These are phyloP conservation scores for Holtermanniella nyarrowii DNA, from an alignment of 768 basidiomycete genomes.

Conservation along the genomic window DNA sequence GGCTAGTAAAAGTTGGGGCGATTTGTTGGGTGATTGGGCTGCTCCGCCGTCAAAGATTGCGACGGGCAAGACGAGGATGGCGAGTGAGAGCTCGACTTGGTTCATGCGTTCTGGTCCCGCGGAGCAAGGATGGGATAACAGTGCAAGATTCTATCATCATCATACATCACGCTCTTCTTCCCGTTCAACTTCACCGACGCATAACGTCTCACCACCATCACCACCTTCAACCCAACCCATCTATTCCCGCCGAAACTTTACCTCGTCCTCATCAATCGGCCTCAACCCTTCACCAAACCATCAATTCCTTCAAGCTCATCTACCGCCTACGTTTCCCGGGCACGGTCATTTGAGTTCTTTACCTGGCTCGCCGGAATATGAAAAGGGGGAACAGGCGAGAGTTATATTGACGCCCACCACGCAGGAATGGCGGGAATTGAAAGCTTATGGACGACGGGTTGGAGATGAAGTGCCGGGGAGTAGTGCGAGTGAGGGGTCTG, in stretches of 20 bases:
- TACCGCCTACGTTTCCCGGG: slow-evolving; percentile 23
- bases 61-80: slow-evolving; percentile 13
- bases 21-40: slow-evolving; percentile 12
- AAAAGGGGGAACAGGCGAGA: slow-evolving; percentile 13
- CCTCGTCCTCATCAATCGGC: slow-evolving; percentile 9
- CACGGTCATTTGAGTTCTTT: slow-evolving; percentile 1
- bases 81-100: slow-evolving; percentile 17
- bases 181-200: slow-evolving; percentile 16
- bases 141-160: slow-evolving; percentile 38
- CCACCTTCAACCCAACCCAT: slow-evolving; percentile 18
- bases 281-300: slow-evolving; percentile 29
- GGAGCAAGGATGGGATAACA: slow-evolving; percentile 26
- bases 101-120: slow-evolving; percentile 4
- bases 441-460: slow-evolving; percentile 12
- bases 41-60: slow-evolving; percentile 3
- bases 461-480: slow-evolving; percentile 10
- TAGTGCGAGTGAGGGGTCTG: slow-evolving; percentile 1
- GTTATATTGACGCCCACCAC: slow-evolving; percentile 40
- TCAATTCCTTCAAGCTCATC: slow-evolving; percentile 26
- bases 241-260: slow-evolving; percentile 15
- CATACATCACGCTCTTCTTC: slow-evolving; percentile 26
- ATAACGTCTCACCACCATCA: slow-evolving; percentile 2
- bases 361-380: slow-evolving; percentile 9
- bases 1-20: slow-evolving; percentile 23
- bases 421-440: slow-evolving; percentile 38